These are phyloP conservation scores for Diutina mesorugosa DNA, from an alignment of 1,139 yeast genomes.

Conservation along the genomic window DNA sequence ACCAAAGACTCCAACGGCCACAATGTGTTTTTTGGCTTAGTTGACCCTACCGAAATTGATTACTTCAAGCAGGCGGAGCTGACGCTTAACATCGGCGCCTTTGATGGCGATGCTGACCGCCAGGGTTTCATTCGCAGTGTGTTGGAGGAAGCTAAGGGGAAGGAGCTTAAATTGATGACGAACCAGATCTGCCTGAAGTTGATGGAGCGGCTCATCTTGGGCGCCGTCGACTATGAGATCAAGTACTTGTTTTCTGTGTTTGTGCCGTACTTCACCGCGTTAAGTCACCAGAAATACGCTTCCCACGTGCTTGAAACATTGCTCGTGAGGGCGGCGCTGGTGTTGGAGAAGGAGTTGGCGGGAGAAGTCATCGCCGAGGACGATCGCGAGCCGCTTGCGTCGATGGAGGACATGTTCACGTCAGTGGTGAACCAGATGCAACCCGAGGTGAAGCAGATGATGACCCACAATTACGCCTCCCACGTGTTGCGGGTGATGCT, in stretches of 20 bases:
- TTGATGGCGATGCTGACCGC: conserved; percentile 63
- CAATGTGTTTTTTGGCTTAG: conserved; percentile 60
- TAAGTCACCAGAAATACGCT: conserved; percentile 80
- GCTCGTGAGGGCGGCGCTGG: conserved; percentile 60
- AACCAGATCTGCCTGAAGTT: conserved; percentile 91
- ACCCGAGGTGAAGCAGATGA: conserved; percentile 46
- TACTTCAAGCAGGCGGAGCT: conserved; percentile 90
- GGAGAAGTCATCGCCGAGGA: conserved; percentile 19
- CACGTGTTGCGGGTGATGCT: conserved; percentile 71
- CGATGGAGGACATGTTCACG: conserved; percentile 50
- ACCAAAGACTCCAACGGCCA: conserved; percentile 9
- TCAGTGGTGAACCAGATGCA: conserved; percentile 56
- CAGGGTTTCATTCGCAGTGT: conserved; percentile 62
- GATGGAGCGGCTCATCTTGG: conserved; percentile 71
- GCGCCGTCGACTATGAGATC: conserved; percentile 53
- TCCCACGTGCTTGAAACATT: conserved; percentile 90
- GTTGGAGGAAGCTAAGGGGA: conserved; percentile 77
- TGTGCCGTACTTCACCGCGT: conserved; percentile 57
- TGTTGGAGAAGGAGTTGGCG: conserved; percentile 56
- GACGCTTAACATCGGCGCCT: conserved; percentile 69
- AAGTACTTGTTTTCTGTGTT: conserved; percentile 54
- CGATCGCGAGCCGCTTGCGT: conserved; percentile 11
- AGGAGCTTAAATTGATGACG: conserved; percentile 84
- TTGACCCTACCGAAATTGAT: conserved; percentile 73
- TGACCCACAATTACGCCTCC: conserved; percentile 71